Evolutionary conservation across 2,329 filamentous ascomycete species (phyloP), one percentile per base, ranked within the genome.

Genomic region (Penicillium thymicola): DNA sequence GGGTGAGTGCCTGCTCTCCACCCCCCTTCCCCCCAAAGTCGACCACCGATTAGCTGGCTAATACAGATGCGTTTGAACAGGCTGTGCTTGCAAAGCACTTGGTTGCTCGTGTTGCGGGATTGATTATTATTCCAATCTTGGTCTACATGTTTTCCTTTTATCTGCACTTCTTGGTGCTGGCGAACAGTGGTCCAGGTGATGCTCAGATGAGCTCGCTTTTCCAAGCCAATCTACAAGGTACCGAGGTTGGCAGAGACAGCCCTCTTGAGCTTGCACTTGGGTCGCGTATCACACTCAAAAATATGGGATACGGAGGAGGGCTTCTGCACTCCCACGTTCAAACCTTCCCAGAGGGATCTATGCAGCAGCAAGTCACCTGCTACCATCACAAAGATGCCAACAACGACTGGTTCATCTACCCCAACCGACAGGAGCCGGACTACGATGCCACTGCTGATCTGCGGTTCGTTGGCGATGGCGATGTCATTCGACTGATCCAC

Each of bases 181-280:
- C 95, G 75, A 93, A 91, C 77, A 93, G 88, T 67, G 94, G 94
- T 21, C 94, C 95, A 8, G 94, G 94, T 53, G 94, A 99, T 79
- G 94, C 94, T n/a, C 94, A 99, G 77, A 99, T 99, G 94, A 97
- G 92, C 79, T 99, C 94, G 27, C 85, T 99, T 49, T 99, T 99
- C 84, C 94, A 99, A 75, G 94, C 95, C 46, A 99, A 99, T 72
- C 83, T 99, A 37, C 88, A 86, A 67, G 94, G 94, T 27, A 97
- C 93, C 11, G 89, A 95, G 63, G 93, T 99, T 60, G 93, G 93
- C 70, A 92, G 90, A 74, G 89, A 96, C 74, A 97, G 92, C 70
- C 94, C 95, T 23, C 83, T 99, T 16, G 94, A 99, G 72, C 82
- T 99, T 63, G 93, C 92, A 5, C 81, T 89, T 62, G 94, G 95